phyloP scores from a whole-genome alignment of 2,329 filamentous ascomycete genomes.

The Exophiala dermatitidis region DNA sequence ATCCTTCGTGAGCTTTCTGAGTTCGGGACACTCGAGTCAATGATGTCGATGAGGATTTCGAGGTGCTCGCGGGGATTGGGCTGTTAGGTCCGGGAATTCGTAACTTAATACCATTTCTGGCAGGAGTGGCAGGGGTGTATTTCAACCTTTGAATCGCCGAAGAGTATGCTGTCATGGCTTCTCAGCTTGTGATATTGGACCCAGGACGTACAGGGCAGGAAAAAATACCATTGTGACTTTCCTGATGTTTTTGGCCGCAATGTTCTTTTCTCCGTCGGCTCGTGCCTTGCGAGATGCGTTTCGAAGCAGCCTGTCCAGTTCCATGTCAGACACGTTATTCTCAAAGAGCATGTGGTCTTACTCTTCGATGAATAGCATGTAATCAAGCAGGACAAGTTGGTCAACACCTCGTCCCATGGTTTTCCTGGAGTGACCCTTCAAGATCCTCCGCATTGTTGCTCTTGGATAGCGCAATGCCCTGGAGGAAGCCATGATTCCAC shows the following conservation, averaged over 20 bases:
- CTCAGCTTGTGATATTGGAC: background rate
- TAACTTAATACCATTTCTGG: too few species aligned
- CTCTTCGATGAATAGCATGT: constrained; percentile 70
- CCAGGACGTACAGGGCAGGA: background rate
- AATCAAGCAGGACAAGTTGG: constrained; percentile 77
- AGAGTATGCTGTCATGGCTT: constrained; percentile 13
- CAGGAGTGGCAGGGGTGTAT: too few species aligned
- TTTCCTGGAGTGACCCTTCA: constrained; percentile 79
- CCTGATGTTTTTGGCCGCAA: constrained; percentile 68
- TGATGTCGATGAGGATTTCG: too few species aligned
- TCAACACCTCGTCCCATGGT: constrained; percentile 79
- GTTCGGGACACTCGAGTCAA: too few species aligned
- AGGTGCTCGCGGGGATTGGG: too few species aligned
- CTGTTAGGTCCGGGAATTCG: too few species aligned
- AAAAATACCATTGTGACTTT: constrained; percentile 64
- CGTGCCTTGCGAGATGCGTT: constrained; percentile 72
- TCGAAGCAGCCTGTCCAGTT: constrained; percentile 60
- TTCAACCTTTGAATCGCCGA: constrained; percentile 22
- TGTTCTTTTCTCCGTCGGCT: constrained; percentile 61
- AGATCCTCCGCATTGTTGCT: constrained; percentile 76
- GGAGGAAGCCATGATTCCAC: constrained; percentile 52
- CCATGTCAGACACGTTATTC: background rate
- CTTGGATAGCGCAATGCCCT: constrained; percentile 71
- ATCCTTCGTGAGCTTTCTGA: too few species aligned
- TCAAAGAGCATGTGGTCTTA: constrained; percentile 29